Conservation (phyloP, 306 rosid genomes). For the Citrullus colocynthis region DNA sequence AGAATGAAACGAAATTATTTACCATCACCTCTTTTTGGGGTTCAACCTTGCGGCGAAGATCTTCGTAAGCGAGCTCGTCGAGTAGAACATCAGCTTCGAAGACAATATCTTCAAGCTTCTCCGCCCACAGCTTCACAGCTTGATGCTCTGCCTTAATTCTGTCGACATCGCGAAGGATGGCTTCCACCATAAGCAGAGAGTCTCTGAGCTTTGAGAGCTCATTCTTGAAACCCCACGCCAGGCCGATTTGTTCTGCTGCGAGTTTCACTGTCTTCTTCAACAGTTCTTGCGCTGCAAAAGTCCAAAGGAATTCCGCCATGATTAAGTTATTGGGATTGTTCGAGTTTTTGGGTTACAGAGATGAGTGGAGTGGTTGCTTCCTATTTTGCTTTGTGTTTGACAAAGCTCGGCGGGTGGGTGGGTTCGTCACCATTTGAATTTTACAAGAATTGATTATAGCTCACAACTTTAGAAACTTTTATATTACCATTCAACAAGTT, state of each 20-base stretch:
- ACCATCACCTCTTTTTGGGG: background rate
- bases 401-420: no score
- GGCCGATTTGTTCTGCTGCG: background rate
- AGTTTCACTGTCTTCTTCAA: background rate
- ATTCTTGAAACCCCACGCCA: background rate
- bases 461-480: no score
- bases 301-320: conserved; percentile 1
- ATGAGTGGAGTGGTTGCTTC: no score
- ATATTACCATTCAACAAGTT: no score
- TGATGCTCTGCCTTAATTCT: background rate
- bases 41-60: conserved; percentile 2
- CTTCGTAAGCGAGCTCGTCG: conserved; percentile 1
- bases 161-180: background rate
- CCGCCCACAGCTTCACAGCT: background rate
- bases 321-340: background rate
- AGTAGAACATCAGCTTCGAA: background rate
- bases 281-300: background rate
- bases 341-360: background rate
- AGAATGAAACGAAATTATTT: background rate
- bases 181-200: background rate
- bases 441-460: no score
- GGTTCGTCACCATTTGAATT: no score
- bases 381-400: no score
- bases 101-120: background rate
- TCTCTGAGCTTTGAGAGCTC: background rate